Conservation (phyloP, 306 rosid species). For the Prunus mongolica region DNA sequence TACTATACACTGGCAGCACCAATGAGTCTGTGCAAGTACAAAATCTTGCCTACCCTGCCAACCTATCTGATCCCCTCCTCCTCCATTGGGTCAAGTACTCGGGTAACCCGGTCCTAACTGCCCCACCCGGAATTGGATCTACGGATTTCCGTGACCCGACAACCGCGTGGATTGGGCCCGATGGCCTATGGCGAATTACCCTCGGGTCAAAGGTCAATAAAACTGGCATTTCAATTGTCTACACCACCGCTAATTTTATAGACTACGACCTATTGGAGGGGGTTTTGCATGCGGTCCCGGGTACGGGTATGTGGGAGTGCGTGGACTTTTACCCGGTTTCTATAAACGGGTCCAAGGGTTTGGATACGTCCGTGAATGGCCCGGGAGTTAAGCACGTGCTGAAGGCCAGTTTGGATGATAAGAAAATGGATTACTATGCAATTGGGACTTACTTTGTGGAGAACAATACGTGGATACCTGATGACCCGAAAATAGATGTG, state of each 20-base stretch:
- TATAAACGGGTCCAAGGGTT: slow-evolving; percentile 44
- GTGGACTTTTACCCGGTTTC: slow-evolving; percentile 76
- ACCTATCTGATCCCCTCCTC: slow-evolving; percentile 80
- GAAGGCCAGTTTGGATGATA: slow-evolving; percentile 76
- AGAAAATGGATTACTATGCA: slow-evolving; percentile 57
- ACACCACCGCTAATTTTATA: slow-evolving; percentile 48
- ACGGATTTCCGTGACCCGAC: slow-evolving; percentile 76
- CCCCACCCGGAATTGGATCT: slow-evolving; percentile 44
- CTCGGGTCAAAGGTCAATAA: slow-evolving; percentile 49
- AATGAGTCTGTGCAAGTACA: slow-evolving; percentile 55
- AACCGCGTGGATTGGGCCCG: slow-evolving; percentile 63
- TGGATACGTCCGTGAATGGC: slow-evolving; percentile 57
- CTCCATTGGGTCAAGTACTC: slow-evolving; percentile 65
- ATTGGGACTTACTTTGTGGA: slow-evolving; percentile 53
- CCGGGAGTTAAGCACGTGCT: slow-evolving; percentile 60
- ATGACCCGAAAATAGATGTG: slow-evolving; percentile 72
- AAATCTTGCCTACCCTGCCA: slow-evolving; percentile 66
- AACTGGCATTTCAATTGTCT: slow-evolving; percentile 54
- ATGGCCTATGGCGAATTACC: slow-evolving; percentile 55
- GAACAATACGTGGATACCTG: slow-evolving; percentile 85
- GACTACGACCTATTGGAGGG: slow-evolving; percentile 29
- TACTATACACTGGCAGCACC: slow-evolving; percentile 67
- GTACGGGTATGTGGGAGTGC: slow-evolving; percentile 97
- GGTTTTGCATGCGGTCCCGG: slow-evolving; percentile 57
- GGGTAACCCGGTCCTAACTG: slow-evolving; percentile 56